phyloP scores from a whole-genome alignment of 306 rosid species.

The Cicer yamashitae region DNA sequence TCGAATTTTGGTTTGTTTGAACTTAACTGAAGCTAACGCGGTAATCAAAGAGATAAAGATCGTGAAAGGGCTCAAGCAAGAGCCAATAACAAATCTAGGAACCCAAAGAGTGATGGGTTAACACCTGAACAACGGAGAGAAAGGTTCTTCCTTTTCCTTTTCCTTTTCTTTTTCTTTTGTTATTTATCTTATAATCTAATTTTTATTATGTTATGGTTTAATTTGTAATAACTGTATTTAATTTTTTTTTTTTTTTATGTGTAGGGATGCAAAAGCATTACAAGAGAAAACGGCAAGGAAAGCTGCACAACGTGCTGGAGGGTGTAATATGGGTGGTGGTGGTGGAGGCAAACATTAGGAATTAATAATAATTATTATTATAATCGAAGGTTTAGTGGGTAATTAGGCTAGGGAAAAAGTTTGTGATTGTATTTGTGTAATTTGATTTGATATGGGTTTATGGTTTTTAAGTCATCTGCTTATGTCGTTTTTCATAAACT shows the following conservation, averaged over 20 bases:
- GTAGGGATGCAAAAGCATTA: slow-evolving; percentile 72
- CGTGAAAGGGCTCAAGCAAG: slow-evolving; percentile 83
- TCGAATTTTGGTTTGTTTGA: slow-evolving; percentile 39
- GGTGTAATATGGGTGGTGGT: slow-evolving; percentile 53
- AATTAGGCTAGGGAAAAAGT: not conserved
- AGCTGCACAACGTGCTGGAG: slow-evolving; percentile 56
- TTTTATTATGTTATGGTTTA: not conserved
- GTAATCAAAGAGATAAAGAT: slow-evolving; percentile 73
- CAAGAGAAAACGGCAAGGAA: slow-evolving; percentile 70
- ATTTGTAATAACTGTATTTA: not conserved
- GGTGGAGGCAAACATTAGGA: slow-evolving; percentile 44
- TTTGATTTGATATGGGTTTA: slow-evolving; percentile 15
- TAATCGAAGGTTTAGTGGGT: not conserved
- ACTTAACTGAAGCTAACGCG: slow-evolving; percentile 79
- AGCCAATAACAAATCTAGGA: slow-evolving; percentile 47
- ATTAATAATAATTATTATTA: not conserved
- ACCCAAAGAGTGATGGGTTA: slow-evolving; percentile 64
- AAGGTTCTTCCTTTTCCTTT: slow-evolving; percentile 48
- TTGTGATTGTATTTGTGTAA: not conserved
- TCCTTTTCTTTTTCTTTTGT: not conserved
- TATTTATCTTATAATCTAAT: too few species aligned
- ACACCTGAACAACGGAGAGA: slow-evolving; percentile 83
- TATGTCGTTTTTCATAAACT: not conserved
- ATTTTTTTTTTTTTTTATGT: not conserved
- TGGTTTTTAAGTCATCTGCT: not conserved